These are phyloP conservation scores for Colletotrichum godetiae DNA, from an alignment of 2,329 filamentous ascomycete genomes.

Conservation along the genomic window DNA sequence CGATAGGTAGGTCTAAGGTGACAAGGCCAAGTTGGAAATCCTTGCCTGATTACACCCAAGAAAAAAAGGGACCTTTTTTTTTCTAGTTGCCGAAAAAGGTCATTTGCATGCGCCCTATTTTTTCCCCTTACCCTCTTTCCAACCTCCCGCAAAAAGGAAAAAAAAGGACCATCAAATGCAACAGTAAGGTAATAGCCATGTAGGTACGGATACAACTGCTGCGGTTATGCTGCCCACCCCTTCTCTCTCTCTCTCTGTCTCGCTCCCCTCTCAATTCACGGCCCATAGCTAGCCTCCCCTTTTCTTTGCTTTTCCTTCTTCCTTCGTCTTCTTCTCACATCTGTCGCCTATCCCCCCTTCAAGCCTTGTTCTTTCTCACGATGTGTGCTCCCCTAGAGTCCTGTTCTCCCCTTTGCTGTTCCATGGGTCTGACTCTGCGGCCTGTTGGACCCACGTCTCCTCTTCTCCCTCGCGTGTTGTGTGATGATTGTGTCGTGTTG, in stretches of 20 bases:
- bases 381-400: neutral
- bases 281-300: neutral
- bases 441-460: neutral
- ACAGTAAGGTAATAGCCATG: neutral
- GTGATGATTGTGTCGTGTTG: neutral
- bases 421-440: constrained; percentile 9
- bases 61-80: neutral
- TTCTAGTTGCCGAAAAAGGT: constrained; percentile 10
- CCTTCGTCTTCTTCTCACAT: neutral
- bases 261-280: neutral
- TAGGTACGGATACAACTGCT: neutral
- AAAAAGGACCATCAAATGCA: neutral
- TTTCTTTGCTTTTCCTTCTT: neutral
- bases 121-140: neutral
- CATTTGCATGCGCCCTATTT: constrained; percentile 11
- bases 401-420: neutral
- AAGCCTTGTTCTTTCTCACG: neutral
- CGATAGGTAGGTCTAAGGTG: neutral
- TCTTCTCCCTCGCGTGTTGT: neutral
- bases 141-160: neutral
- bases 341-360: no score
- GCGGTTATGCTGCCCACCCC: neutral
- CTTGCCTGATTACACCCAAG: neutral
- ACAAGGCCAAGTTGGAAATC: constrained; percentile 23
- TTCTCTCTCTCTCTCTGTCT: neutral